These are phyloP conservation scores for Elongisporangium prolatum DNA, from an alignment of 352 stramenopile species.

Conservation along the genomic window DNA sequence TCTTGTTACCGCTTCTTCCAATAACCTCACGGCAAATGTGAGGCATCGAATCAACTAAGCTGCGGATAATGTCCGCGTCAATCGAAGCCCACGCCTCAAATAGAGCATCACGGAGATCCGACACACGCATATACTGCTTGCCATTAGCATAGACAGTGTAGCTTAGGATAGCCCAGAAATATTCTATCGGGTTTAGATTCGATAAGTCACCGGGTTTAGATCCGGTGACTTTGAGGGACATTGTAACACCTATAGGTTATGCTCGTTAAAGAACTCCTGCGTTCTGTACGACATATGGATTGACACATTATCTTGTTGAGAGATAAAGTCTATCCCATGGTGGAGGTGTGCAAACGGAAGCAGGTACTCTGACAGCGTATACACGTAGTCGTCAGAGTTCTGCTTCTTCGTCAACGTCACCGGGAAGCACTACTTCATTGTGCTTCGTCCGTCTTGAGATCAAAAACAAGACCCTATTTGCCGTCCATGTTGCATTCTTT, in stretches of 20 bases:
- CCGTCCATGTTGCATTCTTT: constrained; percentile 85
- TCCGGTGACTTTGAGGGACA: background rate
- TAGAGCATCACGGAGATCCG: background rate
- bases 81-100: constrained; percentile 2
- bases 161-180: constrained; percentile 1
- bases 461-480: constrained; percentile 77
- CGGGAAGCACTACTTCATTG: constrained; percentile 48
- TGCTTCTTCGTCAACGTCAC: constrained; percentile 4
- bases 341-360: constrained; percentile 7
- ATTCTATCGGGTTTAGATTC: constrained; percentile 7
- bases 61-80: background rate
- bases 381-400: constrained; percentile 1
- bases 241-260: background rate
- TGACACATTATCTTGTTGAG: constrained; percentile 9
- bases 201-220: too few relatives aligned
- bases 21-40: constrained; percentile 3
- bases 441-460: constrained; percentile 82
- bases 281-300: constrained; percentile 1
- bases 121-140: background rate
- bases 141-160: background rate
- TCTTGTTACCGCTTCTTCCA: constrained; percentile 2
- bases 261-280: constrained; percentile 4
- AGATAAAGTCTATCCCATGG: constrained; percentile 6
- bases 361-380: constrained; percentile 6
- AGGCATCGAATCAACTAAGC: constrained; percentile 6